Percentiles rank a stretch among this genome's conserved stretches.
Evolutionary conservation across 2,329 filamentous ascomycete species (phyloP).

Genomic region (Harringtonia aguacate): DNA sequence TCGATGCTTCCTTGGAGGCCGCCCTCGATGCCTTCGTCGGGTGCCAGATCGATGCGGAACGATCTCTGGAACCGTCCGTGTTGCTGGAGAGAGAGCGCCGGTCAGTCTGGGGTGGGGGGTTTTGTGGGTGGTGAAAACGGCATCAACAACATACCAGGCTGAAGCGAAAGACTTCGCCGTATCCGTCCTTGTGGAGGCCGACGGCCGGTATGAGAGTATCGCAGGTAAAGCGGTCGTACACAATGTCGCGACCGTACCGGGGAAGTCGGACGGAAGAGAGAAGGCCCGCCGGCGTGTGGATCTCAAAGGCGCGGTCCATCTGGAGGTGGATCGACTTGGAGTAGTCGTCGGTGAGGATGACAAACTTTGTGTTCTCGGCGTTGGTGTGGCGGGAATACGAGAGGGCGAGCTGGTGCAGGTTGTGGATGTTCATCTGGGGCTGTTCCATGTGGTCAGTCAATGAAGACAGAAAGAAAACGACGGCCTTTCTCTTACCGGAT

Average conservation of each 20-base stretch:
- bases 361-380: constrained; percentile 82
- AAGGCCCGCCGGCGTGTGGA: constrained; percentile 80
- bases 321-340: constrained; percentile 88
- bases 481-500: constrained; percentile 37
- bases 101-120: background rate
- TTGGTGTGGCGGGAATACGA: constrained; percentile 89
- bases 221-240: constrained; percentile 71
- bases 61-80: constrained; percentile 88
- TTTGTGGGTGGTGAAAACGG: background rate
- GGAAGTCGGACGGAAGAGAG: constrained; percentile 87
- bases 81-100: constrained; percentile 33
- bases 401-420: constrained; percentile 85
- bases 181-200: constrained; percentile 73
- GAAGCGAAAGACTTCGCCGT: constrained; percentile 84
- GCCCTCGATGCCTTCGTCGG: constrained; percentile 63
- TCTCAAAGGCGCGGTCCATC: constrained; percentile 80
- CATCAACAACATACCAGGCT: constrained; percentile 44
- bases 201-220: constrained; percentile 84
- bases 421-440: constrained; percentile 83
- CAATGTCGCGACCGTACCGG: constrained; percentile 80
- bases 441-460: background rate
- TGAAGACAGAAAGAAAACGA: background rate
- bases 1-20: constrained; percentile 80
- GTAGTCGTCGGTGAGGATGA: constrained; percentile 81
- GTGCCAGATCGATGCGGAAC: constrained; percentile 83